Evolutionary conservation across 2,329 filamentous ascomycete genomes (phyloP).

Genomic region (Byssochlamys sp.): DNA sequence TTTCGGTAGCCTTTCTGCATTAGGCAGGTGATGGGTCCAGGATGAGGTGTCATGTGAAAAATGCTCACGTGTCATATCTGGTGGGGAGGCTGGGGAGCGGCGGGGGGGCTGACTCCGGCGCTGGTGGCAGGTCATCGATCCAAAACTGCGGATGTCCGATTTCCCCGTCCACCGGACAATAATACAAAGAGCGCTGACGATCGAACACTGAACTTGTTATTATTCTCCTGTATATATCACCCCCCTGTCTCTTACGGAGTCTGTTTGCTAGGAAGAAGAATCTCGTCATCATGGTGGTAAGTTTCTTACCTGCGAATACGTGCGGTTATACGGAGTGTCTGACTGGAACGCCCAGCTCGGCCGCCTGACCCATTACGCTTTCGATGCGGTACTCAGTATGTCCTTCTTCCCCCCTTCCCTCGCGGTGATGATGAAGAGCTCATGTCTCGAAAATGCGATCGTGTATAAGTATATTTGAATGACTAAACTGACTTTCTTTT

Average conservation of each 20-base stretch:
- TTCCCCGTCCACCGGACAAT: not conserved
- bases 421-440: not conserved
- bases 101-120: too few relatives aligned
- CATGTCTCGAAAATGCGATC: not conserved
- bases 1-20: not conserved
- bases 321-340: not conserved
- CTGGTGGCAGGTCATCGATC: too few relatives aligned
- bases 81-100: not conserved
- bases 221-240: not conserved
- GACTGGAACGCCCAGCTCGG: slow-evolving; percentile 63
- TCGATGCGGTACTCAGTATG: slow-evolving; percentile 86
- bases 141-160: too few relatives aligned
- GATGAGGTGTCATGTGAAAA: not conserved
- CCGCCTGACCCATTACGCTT: slow-evolving; percentile 85
- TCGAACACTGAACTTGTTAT: not conserved
- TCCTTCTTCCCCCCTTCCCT: slow-evolving; percentile 12
- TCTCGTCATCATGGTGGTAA: slow-evolving; percentile 32
- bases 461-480: not conserved
- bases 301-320: slow-evolving; percentile 44
- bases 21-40: not conserved
- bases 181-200: not conserved
- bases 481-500: not conserved
- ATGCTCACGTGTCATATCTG: not conserved
- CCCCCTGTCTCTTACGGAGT: not conserved
- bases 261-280: not conserved